Evolutionary conservation across 2,329 filamentous ascomycete species (phyloP), one percentile per base, ranked within the genome.

Genomic region (Biscogniauxia mediterranea): DNA sequence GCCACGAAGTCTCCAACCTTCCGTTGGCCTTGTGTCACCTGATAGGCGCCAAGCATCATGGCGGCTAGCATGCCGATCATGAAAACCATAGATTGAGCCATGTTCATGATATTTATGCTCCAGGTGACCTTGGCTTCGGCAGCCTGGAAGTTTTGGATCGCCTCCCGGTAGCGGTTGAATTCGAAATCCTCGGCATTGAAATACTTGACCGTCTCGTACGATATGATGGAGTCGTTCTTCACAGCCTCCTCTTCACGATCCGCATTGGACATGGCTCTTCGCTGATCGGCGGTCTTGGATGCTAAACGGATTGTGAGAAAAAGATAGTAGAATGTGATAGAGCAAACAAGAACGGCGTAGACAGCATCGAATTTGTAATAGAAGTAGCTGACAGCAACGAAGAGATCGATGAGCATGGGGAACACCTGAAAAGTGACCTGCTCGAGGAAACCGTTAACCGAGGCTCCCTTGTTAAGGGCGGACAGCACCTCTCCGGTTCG

Each of bases 181-280:
- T 95, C 91, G 71, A 90, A 93, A 1, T 85, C 81, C 71, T 94
- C 91, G 7, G 91, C 91, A 69, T 94, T 94, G 81, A 95, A 95
- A 71, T 94, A 94, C 74, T 94, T 95, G 73, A 94, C 91, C 1
- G 91, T 94, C 79, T 99, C 95, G 75, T 98, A 99, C n/a, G 93
- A 96, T 64, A 95, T 93, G 80, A 99, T 95, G 0, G 95, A 98
- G 75, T 99, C 95, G 73, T 97, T 98, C 78, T 98, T 98, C 68
- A 98, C 93, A 6, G 95, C 95, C 76, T 97, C 94, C 77, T 97
- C 93, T 77, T 97, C 93, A 65, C 95, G 86, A 68, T 95, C 93
- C 15, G 93, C 92, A 73, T 97, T 98, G 56, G 94, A 94, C 90
- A 97, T 97, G 71, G 94, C 87, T 63, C 95, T 86, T 69, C 95